Evolutionary conservation across 768 basidiomycete genomes (phyloP).

Genomic region (Chalciporus pseudorubinellus): DNA sequence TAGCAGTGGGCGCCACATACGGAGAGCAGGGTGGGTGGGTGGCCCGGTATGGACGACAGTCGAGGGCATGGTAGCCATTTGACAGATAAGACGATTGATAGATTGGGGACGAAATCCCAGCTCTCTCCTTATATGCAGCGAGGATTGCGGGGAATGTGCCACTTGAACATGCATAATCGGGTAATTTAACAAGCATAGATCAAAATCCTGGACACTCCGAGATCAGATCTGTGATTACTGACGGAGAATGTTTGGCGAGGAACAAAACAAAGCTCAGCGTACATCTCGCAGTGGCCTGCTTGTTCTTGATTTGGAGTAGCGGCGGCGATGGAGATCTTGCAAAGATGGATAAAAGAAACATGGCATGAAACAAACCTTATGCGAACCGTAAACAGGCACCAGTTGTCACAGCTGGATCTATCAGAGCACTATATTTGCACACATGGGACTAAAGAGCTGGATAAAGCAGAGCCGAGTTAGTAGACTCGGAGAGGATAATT

Average conservation of each 20-base stretch:
- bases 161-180: conserved; percentile 14
- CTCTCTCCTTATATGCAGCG: conserved; percentile 24
- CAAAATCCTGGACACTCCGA: conserved; percentile 15
- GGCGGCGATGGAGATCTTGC: conserved; percentile 25
- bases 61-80: conserved; percentile 14
- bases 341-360: conserved; percentile 27
- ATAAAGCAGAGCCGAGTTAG: conserved; percentile 15
- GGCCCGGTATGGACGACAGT: conserved; percentile 21
- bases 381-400: conserved; percentile 25
- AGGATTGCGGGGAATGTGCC: conserved; percentile 16
- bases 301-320: conserved; percentile 22
- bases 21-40: conserved; percentile 31
- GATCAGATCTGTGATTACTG: conserved; percentile 22
- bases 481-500: conserved; percentile 14
- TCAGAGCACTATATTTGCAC: conserved; percentile 14
- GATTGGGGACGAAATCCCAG: conserved; percentile 6
- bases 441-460: conserved; percentile 14
- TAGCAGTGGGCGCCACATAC: conserved; percentile 18
- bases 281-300: conserved; percentile 9
- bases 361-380: conserved; percentile 34
- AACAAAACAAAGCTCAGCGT: conserved; percentile 15
- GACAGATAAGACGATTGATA: conserved; percentile 1
- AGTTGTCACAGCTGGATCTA: conserved; percentile 9
- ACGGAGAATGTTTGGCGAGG: conserved; percentile 14
- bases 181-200: conserved; percentile 15